phyloP scores from a whole-genome alignment of 169 alveolate genomes.

The Nephromyces sp. region DNA sequence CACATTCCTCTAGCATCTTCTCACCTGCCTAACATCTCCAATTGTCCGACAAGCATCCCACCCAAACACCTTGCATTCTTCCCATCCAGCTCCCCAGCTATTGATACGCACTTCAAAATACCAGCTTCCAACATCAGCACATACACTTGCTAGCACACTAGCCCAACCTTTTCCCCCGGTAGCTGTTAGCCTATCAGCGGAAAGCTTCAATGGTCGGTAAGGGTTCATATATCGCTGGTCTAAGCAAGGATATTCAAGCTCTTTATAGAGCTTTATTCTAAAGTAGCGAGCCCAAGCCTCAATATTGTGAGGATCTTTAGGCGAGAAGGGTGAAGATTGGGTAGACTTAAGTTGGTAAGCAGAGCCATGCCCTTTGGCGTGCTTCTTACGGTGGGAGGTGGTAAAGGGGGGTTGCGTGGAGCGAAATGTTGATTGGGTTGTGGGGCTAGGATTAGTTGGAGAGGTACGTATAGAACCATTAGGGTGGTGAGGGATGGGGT shows the following conservation, averaged over 20 bases:
- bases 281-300: not conserved
- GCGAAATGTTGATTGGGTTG: too few relatives aligned
- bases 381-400: too few relatives aligned
- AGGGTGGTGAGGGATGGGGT: too few relatives aligned
- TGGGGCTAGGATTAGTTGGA: too few relatives aligned
- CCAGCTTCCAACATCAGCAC: not conserved
- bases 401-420: too few relatives aligned
- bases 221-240: not conserved
- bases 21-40: not conserved
- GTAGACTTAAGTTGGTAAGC: too few relatives aligned
- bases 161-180: not conserved
- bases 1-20: not conserved
- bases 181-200: not conserved
- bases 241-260: not conserved
- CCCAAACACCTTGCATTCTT: not conserved
- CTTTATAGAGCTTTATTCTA: not conserved
- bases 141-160: not conserved
- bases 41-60: not conserved
- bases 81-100: not conserved
- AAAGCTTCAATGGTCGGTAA: not conserved
- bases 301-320: too few relatives aligned
- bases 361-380: too few relatives aligned
- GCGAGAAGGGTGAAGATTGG: too few relatives aligned
- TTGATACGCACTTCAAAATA: not conserved
- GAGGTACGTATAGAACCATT: too few relatives aligned